phyloP scores from a whole-genome alignment of 257 asterid species.

The Pogostemon cablin region DNA sequence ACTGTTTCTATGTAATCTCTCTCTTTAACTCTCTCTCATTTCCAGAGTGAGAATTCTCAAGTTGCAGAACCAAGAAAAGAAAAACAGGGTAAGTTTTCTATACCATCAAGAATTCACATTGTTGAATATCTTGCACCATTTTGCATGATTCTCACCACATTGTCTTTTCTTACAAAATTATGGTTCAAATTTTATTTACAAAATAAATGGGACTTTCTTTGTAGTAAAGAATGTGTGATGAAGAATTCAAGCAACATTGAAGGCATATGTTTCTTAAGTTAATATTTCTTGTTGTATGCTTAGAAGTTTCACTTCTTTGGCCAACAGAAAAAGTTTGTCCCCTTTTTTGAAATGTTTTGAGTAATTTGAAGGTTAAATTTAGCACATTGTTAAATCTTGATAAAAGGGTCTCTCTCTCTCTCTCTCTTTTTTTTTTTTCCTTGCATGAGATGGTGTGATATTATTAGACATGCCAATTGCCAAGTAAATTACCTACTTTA shows the following conservation, averaged over 20 bases:
- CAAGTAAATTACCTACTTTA: no score
- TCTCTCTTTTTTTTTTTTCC: no score
- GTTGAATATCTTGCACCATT: background rate
- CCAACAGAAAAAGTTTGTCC: constrained; percentile 22
- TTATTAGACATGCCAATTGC: constrained; percentile 1
- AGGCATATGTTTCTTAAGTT: constrained; percentile 23
- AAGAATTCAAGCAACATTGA: constrained; percentile 23
- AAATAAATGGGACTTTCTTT: constrained; percentile 11
- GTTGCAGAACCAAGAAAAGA: constrained; percentile 26
- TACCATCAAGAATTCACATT: constrained; percentile 4
- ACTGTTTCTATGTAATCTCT: constrained; percentile 19
- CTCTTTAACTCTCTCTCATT: constrained; percentile 13
- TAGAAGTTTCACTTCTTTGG: constrained; percentile 33
- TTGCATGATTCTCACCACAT: constrained; percentile 33
- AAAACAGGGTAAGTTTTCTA: constrained; percentile 34
- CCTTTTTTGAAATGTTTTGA: constrained; percentile 33
- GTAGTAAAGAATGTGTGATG: constrained; percentile 37
- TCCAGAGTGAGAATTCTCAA: constrained; percentile 9
- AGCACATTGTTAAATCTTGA: constrained; percentile 33
- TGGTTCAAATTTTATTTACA: constrained; percentile 1
- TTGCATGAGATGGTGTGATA: constrained; percentile 22
- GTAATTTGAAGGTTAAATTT: constrained; percentile 34
- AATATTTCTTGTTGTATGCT: constrained; percentile 26
- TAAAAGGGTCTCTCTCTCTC: background rate
- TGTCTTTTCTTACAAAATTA: constrained; percentile 10